A percentile compares a stretch with the other conserved stretches of the same genome.
These are phyloP conservation scores for Tilletia indica DNA, from an alignment of 1,284 basidiomycete species.

Conservation along the genomic window DNA sequence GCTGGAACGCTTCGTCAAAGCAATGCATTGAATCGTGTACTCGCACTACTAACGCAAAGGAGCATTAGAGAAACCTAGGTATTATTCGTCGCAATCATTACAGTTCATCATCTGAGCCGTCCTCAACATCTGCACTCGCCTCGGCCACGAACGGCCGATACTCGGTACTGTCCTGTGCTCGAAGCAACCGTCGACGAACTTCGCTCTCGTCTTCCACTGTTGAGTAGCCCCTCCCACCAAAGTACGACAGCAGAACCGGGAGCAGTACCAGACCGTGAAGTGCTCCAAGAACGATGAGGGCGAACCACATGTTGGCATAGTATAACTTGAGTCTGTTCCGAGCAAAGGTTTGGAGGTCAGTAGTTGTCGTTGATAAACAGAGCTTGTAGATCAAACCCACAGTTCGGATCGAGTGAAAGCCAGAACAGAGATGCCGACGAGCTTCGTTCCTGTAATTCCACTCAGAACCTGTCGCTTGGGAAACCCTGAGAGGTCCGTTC, in stretches of 20 bases:
- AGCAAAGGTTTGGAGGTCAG: neutral
- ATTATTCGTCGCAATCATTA: neutral
- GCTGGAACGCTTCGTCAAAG: neutral
- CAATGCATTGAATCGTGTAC: too few relatives aligned
- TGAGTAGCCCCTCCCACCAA: conserved; percentile 44
- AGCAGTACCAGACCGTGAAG: conserved; percentile 46
- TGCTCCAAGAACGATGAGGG: conserved; percentile 42
- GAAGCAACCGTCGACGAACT: conserved; percentile 37
- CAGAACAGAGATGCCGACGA: conserved; percentile 92
- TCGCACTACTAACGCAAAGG: too few relatives aligned
- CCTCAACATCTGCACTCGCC: conserved; percentile 24
- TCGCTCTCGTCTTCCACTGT: conserved; percentile 46
- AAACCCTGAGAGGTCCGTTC: conserved; percentile 2
- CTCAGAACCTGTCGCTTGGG: conserved; percentile 66
- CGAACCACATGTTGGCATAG: conserved; percentile 48
- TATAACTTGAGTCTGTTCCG: conserved; percentile 40
- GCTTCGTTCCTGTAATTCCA: conserved; percentile 94
- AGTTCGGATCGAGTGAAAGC: conserved; percentile 75
- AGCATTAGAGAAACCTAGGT: too few relatives aligned
- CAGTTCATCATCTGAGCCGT: conserved; percentile 16
- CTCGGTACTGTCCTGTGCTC: conserved; percentile 35
- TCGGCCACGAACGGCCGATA: conserved; percentile 37
- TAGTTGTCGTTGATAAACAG: neutral
- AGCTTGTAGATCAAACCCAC: conserved; percentile 11
- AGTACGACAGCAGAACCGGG: conserved; percentile 42